Conservation (phyloP, 345 rosid genomes). For the Leavenworthia alabamica region DNA sequence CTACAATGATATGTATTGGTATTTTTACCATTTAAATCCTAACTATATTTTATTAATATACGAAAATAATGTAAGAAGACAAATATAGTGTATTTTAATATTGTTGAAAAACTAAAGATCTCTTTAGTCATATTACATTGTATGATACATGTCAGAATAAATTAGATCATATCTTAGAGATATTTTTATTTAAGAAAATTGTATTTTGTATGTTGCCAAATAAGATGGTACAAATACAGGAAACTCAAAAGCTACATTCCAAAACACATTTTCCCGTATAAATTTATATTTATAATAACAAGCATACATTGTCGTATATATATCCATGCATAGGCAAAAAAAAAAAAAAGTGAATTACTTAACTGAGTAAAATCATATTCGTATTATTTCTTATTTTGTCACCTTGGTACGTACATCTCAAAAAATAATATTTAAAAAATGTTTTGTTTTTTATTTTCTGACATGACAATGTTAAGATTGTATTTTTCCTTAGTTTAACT, state of each 20-base stretch:
- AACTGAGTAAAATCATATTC: neutral
- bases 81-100: neutral
- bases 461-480: constrained; percentile 12
- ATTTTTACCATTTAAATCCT: neutral
- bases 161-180: constrained; percentile 12
- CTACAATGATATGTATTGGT: neutral
- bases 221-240: constrained; percentile 8
- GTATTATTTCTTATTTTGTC: no score
- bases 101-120: neutral
- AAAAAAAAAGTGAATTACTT: neutral
- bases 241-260: constrained; percentile 21
- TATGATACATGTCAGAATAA: constrained; percentile 5
- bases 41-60: neutral
- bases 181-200: neutral
- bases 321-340: neutral
- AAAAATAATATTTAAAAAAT: neutral
- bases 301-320: neutral
- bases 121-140: constrained; percentile 6
- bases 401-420: neutral
- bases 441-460: neutral
- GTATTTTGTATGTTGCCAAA: constrained; percentile 9
- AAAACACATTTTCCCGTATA: constrained; percentile 20
- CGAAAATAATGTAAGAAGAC: neutral
- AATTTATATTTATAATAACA: neutral
- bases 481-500: constrained; percentile 9